Evolutionary conservation across 257 asterid genomes (phyloP).

Genomic region (Scutellaria minor): DNA sequence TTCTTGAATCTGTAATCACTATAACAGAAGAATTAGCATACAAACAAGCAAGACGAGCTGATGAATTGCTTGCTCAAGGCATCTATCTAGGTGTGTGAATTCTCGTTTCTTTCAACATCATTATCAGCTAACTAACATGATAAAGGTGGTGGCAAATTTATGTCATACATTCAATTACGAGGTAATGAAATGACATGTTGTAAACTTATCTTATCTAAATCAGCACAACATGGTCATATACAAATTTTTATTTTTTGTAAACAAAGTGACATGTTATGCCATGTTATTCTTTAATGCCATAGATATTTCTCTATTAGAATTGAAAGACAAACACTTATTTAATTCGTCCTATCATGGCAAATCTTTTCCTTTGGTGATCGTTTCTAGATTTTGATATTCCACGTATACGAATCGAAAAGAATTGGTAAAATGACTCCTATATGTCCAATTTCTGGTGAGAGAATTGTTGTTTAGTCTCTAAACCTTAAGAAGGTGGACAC

Average conservation of each 20-base stretch:
- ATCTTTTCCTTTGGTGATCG: slow-evolving; percentile 4
- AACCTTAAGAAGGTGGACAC: not conserved
- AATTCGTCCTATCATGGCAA: not conserved
- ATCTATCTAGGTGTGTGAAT: slow-evolving; percentile 59
- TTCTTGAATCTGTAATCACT: slow-evolving; percentile 82
- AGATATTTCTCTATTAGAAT: not conserved
- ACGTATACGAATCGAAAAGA: not conserved
- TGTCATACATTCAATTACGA: not conserved
- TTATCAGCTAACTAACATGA: not conserved
- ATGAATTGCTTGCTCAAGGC: slow-evolving; percentile 69
- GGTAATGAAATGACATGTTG: not conserved
- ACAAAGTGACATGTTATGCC: not conserved
- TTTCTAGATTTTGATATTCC: slow-evolving; percentile 14
- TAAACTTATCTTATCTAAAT: not conserved
- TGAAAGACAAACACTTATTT: not conserved
- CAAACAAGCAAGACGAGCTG: slow-evolving; percentile 82
- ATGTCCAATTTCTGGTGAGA: not conserved
- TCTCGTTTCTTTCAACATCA: not conserved
- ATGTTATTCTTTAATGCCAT: not conserved
- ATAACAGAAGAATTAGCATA: slow-evolving; percentile 90
- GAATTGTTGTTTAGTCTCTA: not conserved
- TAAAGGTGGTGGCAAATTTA: not conserved
- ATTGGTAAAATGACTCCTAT: not conserved
- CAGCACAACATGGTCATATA: not conserved
- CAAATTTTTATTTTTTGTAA: not conserved